These are phyloP conservation scores for Colletotrichum magnum DNA, from an alignment of 2,329 filamentous ascomycete genomes.

Conservation along the genomic window DNA sequence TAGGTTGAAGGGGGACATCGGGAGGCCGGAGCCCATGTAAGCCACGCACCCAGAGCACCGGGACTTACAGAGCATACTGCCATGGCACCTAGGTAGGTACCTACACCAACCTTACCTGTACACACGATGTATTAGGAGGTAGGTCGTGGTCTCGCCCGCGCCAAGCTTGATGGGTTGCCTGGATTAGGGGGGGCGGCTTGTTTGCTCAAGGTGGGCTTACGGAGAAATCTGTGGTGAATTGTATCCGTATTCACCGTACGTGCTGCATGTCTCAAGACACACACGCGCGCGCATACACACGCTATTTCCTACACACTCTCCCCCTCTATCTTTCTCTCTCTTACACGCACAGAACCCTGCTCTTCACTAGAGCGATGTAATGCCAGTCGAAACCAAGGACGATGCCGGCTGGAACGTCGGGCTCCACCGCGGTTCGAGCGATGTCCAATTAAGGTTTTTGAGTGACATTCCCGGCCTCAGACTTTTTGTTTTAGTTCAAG, in stretches of 20 bases:
- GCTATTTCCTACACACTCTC: neutral
- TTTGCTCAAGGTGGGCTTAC: neutral
- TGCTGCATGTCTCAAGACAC: constrained; percentile 18
- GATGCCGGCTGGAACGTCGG: neutral
- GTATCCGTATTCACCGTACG: neutral
- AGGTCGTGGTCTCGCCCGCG: neutral
- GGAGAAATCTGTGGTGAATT: neutral
- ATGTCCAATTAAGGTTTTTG: constrained; percentile 41
- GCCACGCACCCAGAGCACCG: neutral
- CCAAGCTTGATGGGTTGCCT: neutral
- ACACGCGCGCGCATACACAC: neutral
- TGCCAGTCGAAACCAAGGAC: neutral
- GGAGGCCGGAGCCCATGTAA: neutral
- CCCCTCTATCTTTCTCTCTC: neutral
- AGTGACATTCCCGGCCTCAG: constrained; percentile 36
- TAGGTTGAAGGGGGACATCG: neutral
- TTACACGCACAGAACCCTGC: too few relatives aligned
- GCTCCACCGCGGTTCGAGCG: constrained; percentile 26
- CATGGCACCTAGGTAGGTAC: too few relatives aligned
- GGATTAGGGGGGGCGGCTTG: neutral
- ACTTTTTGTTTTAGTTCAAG: constrained; percentile 19
- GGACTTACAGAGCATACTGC: neutral
- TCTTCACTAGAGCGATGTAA: neutral
- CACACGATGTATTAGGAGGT: too few relatives aligned
- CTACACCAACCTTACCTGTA: too few relatives aligned